phyloP scores from a whole-genome alignment of 805 yeast genomes.

The Pichia manshurica region DNA sequence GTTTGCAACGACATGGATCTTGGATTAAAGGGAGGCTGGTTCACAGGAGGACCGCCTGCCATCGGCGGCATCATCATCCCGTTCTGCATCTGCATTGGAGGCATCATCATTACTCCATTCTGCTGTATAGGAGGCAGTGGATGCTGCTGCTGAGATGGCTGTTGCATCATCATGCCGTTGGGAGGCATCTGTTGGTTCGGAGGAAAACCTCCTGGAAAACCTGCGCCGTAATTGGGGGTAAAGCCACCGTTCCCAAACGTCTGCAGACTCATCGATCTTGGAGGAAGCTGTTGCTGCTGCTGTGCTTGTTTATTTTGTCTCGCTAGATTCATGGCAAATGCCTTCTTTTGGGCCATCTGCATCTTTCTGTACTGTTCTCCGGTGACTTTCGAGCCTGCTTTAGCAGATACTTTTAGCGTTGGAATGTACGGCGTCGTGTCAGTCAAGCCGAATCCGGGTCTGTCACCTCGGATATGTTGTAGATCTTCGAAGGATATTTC shows the following conservation, averaged over 20 bases:
- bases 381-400: slow-evolving; percentile 31
- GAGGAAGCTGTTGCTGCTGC: slow-evolving; percentile 17
- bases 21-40: slow-evolving; percentile 1
- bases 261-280: slow-evolving; percentile 34
- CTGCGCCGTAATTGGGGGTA: no score
- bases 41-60: not conserved
- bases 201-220: not conserved
- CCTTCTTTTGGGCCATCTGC: slow-evolving; percentile 61
- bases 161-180: not conserved
- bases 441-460: slow-evolving; percentile 36
- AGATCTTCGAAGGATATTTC: slow-evolving; percentile 60
- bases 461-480: slow-evolving; percentile 56
- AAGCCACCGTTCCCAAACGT: not conserved
- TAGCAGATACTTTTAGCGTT: slow-evolving; percentile 41
- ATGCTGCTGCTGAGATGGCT: not conserved
- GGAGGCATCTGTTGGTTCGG: not conserved
- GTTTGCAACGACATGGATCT: slow-evolving; percentile 17
- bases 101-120: not conserved
- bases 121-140: not conserved
- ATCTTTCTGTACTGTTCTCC: slow-evolving; percentile 65
- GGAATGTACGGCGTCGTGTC: slow-evolving; percentile 77
- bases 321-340: slow-evolving; percentile 35
- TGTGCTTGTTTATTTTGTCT: slow-evolving; percentile 16
- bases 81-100: not conserved
- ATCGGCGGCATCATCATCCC: not conserved